Base-by-base conservation (phyloP, 805 yeast genomes). In the Zygosaccharomyces rouxii region DNA sequence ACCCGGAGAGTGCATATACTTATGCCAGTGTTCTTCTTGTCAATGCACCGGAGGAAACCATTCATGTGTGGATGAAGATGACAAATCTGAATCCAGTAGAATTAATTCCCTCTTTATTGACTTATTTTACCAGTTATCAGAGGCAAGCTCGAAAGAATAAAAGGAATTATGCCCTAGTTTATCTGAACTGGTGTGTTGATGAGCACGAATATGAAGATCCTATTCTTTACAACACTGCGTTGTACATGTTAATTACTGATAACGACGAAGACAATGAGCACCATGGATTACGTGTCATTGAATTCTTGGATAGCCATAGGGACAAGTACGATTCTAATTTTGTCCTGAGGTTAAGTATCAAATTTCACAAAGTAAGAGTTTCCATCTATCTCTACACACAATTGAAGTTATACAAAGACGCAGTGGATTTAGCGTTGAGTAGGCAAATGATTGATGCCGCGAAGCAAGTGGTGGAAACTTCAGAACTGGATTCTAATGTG, bases 361-460 rank as follows among this genome's bases (percentile, higher is more conserved):
- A 75, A 48, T 76, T 77, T 59, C 64, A 77, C 9, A 80, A 79
- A 50, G 71, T 74, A 43, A 79, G 79, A 51, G 77, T 90, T 1
- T 89, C 96, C 0, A 80, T 89, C 7, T 75, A 78, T 49, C 75
- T 94, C n/a, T 81, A 85, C 56, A 78, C 94, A 1, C 71, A 78
- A 44, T 67, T 88, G 66, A 79, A 75, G 3, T 73, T 86, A 40
- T 86, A 76, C 60, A 95, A 89, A 51, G 89, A 86, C 46, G 97
- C 98, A 0, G 80, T 90, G 30, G 74, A 74, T 42, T 64, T 94
- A 47, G 92, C 97, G 0, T 69, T 94, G 40, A 74, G 78, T 3
- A 68, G 86, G 2, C 83, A 80, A 7, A 53, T 60, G 54, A 47
- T 57, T 13, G 62, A 58, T 11, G 47, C 49, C 7, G 68, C 69